Evolutionary conservation across 2,329 filamentous ascomycete species (phyloP), one percentile per base, ranked within the genome.

Genomic region (Diaporthe ilicicola): DNA sequence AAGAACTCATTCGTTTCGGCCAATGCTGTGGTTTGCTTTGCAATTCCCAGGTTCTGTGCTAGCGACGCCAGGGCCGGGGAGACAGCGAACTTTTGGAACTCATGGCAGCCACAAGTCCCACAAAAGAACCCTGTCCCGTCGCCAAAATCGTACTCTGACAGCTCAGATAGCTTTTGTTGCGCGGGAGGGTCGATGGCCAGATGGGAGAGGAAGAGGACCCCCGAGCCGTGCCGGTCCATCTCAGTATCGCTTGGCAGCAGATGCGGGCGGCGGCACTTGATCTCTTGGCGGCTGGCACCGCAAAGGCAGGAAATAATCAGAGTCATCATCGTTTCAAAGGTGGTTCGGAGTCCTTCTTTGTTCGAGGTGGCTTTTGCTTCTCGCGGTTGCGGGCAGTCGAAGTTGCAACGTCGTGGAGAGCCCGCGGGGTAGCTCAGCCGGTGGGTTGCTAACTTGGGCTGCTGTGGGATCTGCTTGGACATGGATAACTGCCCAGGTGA

Each of bases 201-300:
- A 64, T 84, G 85, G 0, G 81, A 84, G 2, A 77, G 77, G 73
- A 76, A 84, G 2, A 85, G 76, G 1, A 81, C 70, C 6, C 82
- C 83, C 4, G 80, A 82, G 1, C 67, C 51, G 56, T 73, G 74
- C 9, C 78, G 77, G 66, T 78, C 79, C 17, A 70, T 72, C 32
- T 72, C 64, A 59, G 77, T 77, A 69, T 79, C 77, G 72, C 78
- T 56, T 19, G 44, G 65, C n/a, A 67, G 15, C 39, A 56, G 10
- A 37, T 65, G 24, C 5, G 34, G 24, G 19, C 2, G 46, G 29
- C 17, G 10, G 22, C 48, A 55, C 9, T 4, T n/a, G 22, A 70
- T 10, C 13, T 10, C 17, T 27, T 70, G 68, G 27, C n/a, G 68
- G n/a, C 22, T 46, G 4, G 37, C 37, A 22, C 48, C 59, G 37